phyloP scores from a whole-genome alignment of 768 basidiomycete species.

The Phaeolepiota aurea region DNA sequence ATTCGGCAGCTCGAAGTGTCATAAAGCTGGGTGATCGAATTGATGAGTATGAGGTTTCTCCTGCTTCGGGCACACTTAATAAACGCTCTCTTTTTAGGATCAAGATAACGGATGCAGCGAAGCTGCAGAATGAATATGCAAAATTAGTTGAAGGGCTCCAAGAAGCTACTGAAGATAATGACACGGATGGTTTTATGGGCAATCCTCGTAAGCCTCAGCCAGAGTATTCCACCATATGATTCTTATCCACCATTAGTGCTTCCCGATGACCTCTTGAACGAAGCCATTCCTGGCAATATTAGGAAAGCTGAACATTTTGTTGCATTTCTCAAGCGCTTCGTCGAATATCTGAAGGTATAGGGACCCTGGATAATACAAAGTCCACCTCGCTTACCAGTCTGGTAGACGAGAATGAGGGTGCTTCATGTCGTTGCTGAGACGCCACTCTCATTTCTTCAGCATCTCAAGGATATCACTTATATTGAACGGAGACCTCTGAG shows the following conservation, averaged over 20 bases:
- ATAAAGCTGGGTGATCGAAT: slow-evolving; percentile 83
- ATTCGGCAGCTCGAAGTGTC: slow-evolving; percentile 86
- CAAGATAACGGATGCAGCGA: slow-evolving; percentile 87
- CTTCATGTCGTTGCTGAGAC: slow-evolving; percentile 98
- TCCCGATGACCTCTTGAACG: slow-evolving; percentile 89
- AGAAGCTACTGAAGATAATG: slow-evolving; percentile 53
- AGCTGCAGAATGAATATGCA: slow-evolving; percentile 94
- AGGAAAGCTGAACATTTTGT: slow-evolving; percentile 99
- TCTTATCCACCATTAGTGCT: slow-evolving; percentile 44
- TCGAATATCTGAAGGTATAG: slow-evolving; percentile 92
- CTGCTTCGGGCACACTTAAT: background rate
- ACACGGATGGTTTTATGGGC: slow-evolving; percentile 81
- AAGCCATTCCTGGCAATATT: slow-evolving; percentile 97
- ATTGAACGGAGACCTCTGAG: slow-evolving; percentile 90
- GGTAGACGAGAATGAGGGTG: slow-evolving; percentile 96
- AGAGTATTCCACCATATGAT: slow-evolving; percentile 2
- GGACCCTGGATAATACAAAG: background rate
- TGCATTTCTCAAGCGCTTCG: slow-evolving; percentile 94
- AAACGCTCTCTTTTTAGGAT: slow-evolving; percentile 46
- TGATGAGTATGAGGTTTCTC: slow-evolving; percentile 58
- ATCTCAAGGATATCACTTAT: slow-evolving; percentile 97
- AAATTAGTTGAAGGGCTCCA: slow-evolving; percentile 91
- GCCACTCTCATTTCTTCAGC: slow-evolving; percentile 92
- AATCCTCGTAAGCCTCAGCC: slow-evolving; percentile 62
- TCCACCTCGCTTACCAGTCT: background rate